Conservation (phyloP, 1,284 basidiomycete genomes). For the Leccinum cinnamomeum region DNA sequence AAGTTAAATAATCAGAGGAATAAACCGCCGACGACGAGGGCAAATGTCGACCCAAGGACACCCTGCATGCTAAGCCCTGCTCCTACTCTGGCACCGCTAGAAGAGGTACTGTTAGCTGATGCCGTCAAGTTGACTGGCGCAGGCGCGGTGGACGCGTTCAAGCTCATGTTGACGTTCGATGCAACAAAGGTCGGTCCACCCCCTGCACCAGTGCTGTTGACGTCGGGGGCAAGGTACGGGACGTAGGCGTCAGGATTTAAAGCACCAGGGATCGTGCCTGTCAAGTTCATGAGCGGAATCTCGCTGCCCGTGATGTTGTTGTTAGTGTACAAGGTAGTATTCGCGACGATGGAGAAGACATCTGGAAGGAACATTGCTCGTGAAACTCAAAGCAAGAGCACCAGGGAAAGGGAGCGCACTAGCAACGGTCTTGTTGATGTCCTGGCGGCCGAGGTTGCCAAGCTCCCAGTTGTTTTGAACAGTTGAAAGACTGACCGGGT, state of each 20-base stretch:
- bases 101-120: conserved; percentile 1
- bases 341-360: conserved; percentile 49
- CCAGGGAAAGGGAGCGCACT: conserved; percentile 20
- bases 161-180: conserved; percentile 34
- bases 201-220: conserved; percentile 39
- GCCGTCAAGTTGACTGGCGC: conserved; percentile 44
- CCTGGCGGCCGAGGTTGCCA: conserved; percentile 58
- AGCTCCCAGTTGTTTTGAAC: conserved; percentile 68
- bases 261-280: conserved; percentile 33
- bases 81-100: conserved; percentile 3
- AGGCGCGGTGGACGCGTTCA: conserved; percentile 39
- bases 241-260: conserved; percentile 39
- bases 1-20: conserved; percentile 7
- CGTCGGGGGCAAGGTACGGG: conserved; percentile 45
- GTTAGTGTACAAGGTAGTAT: conserved; percentile 37
- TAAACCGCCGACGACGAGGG: conserved; percentile 7
- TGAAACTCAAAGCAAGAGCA: not conserved
- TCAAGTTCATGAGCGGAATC: conserved; percentile 36
- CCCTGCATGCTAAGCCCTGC: conserved; percentile 6
- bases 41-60: conserved; percentile 15
- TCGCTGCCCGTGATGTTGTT: conserved; percentile 27
- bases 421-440: conserved; percentile 45
- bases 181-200: conserved; percentile 42
- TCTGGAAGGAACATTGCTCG: conserved; percentile 32
- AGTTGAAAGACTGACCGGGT: conserved; percentile 45